Conservation (phyloP, 768 basidiomycete species). For the Kwoniella sp. region DNA sequence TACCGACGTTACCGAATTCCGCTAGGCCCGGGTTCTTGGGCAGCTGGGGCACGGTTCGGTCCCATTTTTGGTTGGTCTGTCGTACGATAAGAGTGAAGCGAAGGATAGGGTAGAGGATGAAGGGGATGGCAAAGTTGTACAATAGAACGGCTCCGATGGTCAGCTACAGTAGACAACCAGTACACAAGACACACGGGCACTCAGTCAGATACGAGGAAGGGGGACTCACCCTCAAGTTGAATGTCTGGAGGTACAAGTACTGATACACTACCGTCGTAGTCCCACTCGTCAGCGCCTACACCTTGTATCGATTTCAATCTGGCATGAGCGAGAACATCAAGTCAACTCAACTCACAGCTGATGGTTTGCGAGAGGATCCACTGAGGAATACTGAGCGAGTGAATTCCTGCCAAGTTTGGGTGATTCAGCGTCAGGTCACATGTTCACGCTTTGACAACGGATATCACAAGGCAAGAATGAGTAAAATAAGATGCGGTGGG, state of each 20-base stretch:
- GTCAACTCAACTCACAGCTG: conserved; percentile 28
- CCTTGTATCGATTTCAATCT: no score
- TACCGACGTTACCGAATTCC: conserved; percentile 13
- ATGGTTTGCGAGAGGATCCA: conserved; percentile 46
- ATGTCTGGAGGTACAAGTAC: conserved; percentile 19
- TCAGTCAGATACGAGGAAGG: background rate
- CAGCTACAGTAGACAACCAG: no score
- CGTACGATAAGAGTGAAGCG: background rate
- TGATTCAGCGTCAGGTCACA: no score
- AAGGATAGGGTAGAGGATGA: background rate
- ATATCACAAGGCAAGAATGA: background rate
- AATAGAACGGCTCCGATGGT: no score
- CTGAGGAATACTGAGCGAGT: conserved; percentile 49
- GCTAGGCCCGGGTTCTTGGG: conserved; percentile 11
- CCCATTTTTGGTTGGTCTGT: conserved; percentile 24
- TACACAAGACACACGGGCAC: no score
- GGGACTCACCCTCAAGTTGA: conserved; percentile 11
- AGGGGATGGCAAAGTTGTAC: no score
- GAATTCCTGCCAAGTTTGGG: conserved; percentile 42
- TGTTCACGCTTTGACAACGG: no score
- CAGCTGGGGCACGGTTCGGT: conserved; percentile 20
- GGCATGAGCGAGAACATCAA: background rate
- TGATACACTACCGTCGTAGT: conserved; percentile 9
- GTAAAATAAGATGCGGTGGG: background rate
- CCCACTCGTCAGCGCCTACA: background rate